phyloP scores from a whole-genome alignment of 192 early-diverging fungal species.

The Gryganskiella cystojenkinii region DNA sequence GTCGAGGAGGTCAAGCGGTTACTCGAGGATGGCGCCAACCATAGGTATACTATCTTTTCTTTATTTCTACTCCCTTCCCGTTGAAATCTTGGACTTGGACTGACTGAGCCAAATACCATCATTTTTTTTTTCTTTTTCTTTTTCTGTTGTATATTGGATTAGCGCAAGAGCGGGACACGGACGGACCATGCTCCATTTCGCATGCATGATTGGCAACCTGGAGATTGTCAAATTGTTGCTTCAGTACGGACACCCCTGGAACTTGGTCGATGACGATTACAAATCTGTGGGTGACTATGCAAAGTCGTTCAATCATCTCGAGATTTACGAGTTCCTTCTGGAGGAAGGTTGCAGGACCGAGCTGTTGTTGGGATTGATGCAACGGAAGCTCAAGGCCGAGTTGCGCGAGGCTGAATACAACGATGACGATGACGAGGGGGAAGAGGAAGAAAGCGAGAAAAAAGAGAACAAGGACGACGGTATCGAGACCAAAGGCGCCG shows the following conservation, averaged over 20 bases:
- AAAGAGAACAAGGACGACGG: background rate
- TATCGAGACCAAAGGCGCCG: background rate
- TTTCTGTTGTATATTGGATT: background rate
- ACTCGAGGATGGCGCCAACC: constrained; percentile 47
- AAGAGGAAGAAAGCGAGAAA: constrained; percentile 14
- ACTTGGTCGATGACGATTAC: constrained; percentile 78
- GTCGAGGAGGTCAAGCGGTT: constrained; percentile 31
- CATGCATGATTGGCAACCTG: constrained; percentile 71
- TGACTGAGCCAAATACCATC: too few species aligned
- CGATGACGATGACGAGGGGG: constrained; percentile 52
- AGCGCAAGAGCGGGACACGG: constrained; percentile 44
- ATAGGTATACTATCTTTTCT: constrained; percentile 18
- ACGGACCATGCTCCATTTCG: constrained; percentile 69
- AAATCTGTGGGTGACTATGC: constrained; percentile 90
- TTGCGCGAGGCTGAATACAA: constrained; percentile 48
- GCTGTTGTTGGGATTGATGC: constrained; percentile 71
- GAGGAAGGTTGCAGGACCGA: constrained; percentile 89
- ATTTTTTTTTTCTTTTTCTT: too few species aligned
- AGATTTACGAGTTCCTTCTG: constrained; percentile 83
- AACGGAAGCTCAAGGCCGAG: constrained; percentile 33
- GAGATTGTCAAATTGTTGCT: constrained; percentile 70
- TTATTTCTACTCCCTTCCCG: background rate
- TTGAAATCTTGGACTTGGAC: background rate
- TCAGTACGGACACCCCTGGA: constrained; percentile 83
- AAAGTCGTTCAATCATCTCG: constrained; percentile 68